Conservation (phyloP, 2,329 filamentous ascomycete species). For the Dothistroma septosporum region DNA sequence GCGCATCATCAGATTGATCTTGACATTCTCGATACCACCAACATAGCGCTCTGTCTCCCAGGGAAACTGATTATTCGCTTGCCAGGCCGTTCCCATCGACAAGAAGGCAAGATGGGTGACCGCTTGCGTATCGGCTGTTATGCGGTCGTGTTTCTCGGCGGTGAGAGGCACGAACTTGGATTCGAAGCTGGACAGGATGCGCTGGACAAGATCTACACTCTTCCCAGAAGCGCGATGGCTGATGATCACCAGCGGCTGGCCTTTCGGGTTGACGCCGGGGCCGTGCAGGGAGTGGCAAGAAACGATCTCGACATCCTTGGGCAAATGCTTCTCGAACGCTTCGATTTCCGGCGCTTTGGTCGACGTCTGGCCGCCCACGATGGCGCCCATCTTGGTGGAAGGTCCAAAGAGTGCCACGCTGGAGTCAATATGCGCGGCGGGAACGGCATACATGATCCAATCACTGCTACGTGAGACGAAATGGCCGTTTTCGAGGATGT, state of each 20-base stretch:
- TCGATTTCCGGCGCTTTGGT: slow-evolving; percentile 96
- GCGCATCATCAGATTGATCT: slow-evolving; percentile 95
- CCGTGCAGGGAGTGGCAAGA: slow-evolving; percentile 97
- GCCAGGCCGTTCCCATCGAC: slow-evolving; percentile 95
- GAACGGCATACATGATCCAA: slow-evolving; percentile 98
- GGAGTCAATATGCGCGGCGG: slow-evolving; percentile 81
- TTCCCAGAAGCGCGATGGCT: slow-evolving; percentile 79
- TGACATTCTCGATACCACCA: slow-evolving; percentile 97
- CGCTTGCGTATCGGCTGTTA: slow-evolving; percentile 96
- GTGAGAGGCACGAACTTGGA: slow-evolving; percentile 86
- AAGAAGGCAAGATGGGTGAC: slow-evolving; percentile 97
- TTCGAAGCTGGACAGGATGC: slow-evolving; percentile 74
- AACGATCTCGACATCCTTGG: slow-evolving; percentile 83
- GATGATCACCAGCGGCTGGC: slow-evolving; percentile 90
- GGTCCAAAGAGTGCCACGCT: slow-evolving; percentile 88
- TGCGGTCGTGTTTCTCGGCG: slow-evolving; percentile 85
- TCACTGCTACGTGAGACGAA: slow-evolving; percentile 93
- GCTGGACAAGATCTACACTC: slow-evolving; percentile 73
- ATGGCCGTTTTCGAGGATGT: slow-evolving; percentile 90
- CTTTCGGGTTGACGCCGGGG: slow-evolving; percentile 79
- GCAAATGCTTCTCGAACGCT: slow-evolving; percentile 86
- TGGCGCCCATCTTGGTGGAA: slow-evolving; percentile 90
- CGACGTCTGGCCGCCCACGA: slow-evolving; percentile 95
- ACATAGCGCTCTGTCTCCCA: slow-evolving; percentile 97
- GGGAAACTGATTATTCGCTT: slow-evolving; percentile 88